Evolutionary conservation across 140 eudicot genomes (phyloP).

Genomic region (Anethum foeniculum): DNA sequence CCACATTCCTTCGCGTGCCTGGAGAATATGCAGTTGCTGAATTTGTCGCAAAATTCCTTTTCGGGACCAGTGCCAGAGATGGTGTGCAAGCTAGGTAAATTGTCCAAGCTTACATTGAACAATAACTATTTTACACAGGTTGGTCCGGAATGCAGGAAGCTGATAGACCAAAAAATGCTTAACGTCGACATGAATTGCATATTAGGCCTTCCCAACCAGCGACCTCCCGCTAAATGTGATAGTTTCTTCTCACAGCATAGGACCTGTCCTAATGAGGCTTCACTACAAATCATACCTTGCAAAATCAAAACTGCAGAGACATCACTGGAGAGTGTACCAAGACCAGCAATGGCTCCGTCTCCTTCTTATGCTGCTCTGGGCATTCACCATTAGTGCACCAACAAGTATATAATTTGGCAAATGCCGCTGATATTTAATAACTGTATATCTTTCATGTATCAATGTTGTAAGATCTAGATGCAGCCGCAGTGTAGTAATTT

Average conservation of each 20-base stretch:
- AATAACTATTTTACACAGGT: slow-evolving; percentile 33
- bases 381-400: slow-evolving; percentile 2
- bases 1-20: slow-evolving; percentile 37
- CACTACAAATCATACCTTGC: slow-evolving; percentile 15
- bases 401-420: background rate
- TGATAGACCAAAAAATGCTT: slow-evolving; percentile 17
- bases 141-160: slow-evolving; percentile 31
- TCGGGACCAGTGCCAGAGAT: slow-evolving; percentile 33
- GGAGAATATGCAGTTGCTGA: slow-evolving; percentile 13
- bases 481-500: background rate
- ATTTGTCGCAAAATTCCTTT: slow-evolving; percentile 16
- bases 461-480: slow-evolving; percentile 7
- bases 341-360: slow-evolving; percentile 18
- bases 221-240: slow-evolving; percentile 14
- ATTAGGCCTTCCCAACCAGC: slow-evolving; percentile 24
- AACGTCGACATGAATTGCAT: slow-evolving; percentile 34
- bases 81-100: slow-evolving; percentile 19
- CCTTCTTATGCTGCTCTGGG: slow-evolving; percentile 26
- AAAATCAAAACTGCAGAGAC: background rate
- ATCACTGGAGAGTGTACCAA: background rate
- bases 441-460: background rate
- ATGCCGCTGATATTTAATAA: background rate
- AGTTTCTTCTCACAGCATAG: slow-evolving; percentile 18
- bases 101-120: slow-evolving; percentile 17
- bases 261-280: slow-evolving; percentile 8